Evolutionary conservation across 2,329 filamentous ascomycete genomes (phyloP), one percentile per base, ranked within the genome.

Genomic region (Aureobasidium subglaciale): DNA sequence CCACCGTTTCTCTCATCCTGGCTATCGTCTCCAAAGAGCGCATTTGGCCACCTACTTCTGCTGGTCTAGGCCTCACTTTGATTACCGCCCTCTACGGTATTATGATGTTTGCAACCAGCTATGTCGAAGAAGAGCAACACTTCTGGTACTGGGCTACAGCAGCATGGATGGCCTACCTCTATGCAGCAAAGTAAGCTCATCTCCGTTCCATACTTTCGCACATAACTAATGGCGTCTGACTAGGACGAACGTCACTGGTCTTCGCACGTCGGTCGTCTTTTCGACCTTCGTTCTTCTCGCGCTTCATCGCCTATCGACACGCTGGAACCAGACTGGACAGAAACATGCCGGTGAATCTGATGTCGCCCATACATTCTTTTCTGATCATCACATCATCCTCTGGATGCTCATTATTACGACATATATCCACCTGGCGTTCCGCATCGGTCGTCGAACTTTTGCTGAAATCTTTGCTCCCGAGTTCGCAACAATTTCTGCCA

Each of bases 91-190:
- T 77, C 5, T 96, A 97, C 66, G 84, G 85, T 1, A 69, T 82
- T 34, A 95, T 96, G 83, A 97, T 97, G 91, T 97, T 97, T 71
- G 92, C 91, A 9, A 96, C 89, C 68, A 97, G 91, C 66, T 99
- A 93, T 68, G 90, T 99, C 2, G 93, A 99, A 70, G 93, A 99
- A 72, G 93, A 99, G 69, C 93, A 99, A 48, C 90, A 97, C 62
- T 96, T 96, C 68, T 99, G 93, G 93, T 97, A 99, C 71, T 97
- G 92, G 90, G 73, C 83, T 1, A 81, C 86, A 0, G 84, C 86
- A 0, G 80, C 82, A 6, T 95, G 88, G 88, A 71, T 77, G 16
- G 46, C 50, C 5, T 46, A 42, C 38, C 56, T 57, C 15, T 57
- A 48, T 24, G 37, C 37, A 11, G 49, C 15, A 41, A 53, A 30